A percentile compares a stretch with the other conserved stretches of the same genome.
These are phyloP conservation scores for Echium plantagineum DNA, from an alignment of 257 asterid genomes.

Conservation along the genomic window DNA sequence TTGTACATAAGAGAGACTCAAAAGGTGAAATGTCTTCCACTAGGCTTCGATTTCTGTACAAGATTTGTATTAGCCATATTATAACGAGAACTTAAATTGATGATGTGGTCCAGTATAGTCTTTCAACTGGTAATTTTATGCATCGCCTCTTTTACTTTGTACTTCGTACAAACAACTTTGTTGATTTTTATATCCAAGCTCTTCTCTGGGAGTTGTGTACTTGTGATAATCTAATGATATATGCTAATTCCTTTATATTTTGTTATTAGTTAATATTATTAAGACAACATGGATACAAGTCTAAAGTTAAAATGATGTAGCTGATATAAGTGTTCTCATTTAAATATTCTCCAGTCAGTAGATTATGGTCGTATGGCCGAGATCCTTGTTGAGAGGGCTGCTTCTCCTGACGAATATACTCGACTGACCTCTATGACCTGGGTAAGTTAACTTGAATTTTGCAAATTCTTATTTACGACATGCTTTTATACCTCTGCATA, in stretches of 20 bases:
- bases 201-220: background rate
- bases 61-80: background rate
- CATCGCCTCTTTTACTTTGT: too few species aligned
- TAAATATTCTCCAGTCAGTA: constrained; percentile 60
- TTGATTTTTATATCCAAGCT: background rate
- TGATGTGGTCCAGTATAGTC: background rate
- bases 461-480: background rate
- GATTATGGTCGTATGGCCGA: constrained; percentile 99
- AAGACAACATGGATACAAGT: background rate
- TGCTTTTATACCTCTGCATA: background rate
- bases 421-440: constrained; percentile 91
- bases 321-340: constrained; percentile 13
- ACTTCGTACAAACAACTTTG: background rate
- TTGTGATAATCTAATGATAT: too few species aligned
- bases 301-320: constrained; percentile 4
- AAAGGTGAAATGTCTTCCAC: background rate
- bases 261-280: background rate
- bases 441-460: constrained; percentile 35
- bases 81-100: too few species aligned
- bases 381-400: constrained; percentile 91
- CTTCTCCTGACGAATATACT: constrained; percentile 89
- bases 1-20: background rate
- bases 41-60: background rate
- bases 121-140: background rate
- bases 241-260: background rate